Evolutionary conservation across 345 rosid species (phyloP).

Genomic region (Aethionema arabicum): DNA sequence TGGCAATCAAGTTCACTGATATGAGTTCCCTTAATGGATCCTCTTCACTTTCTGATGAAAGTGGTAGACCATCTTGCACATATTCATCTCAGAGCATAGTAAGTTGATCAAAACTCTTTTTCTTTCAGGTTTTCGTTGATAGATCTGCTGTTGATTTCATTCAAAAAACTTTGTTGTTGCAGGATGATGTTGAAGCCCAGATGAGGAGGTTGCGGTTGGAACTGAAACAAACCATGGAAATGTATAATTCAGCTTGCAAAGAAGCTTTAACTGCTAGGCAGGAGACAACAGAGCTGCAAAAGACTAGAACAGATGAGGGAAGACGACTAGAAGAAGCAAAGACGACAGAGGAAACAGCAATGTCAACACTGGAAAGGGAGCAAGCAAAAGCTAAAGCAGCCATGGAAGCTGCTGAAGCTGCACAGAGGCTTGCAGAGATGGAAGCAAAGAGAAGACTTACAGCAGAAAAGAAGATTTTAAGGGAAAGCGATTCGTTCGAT

Average conservation of each 20-base stretch:
- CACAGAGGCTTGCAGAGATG: conserved; percentile 55
- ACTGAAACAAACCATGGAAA: conserved; percentile 94
- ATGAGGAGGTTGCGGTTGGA: conserved; percentile 78
- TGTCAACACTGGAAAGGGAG: conserved; percentile 57
- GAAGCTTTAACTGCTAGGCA: conserved; percentile 83
- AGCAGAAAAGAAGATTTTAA: conserved; percentile 46
- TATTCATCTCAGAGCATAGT: conserved; percentile 59
- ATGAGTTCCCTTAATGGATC: conserved; percentile 37
- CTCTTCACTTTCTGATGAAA: conserved; percentile 58
- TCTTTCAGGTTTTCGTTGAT: not conserved
- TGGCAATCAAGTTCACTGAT: conserved; percentile 49
- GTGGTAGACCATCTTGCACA: conserved; percentile 54
- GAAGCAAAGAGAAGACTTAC: conserved; percentile 54
- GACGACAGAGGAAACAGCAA: conserved; percentile 65
- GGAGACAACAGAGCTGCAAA: conserved; percentile 70
- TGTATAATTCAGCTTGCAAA: conserved; percentile 79
- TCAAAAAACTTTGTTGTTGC: conserved; percentile 2
- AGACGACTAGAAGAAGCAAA: conserved; percentile 58
- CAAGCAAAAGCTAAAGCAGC: conserved; percentile 60
- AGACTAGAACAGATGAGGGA: conserved; percentile 63
- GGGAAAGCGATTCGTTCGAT: conserved; percentile 42
- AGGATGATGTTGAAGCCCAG: conserved; percentile 86
- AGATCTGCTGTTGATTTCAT: not conserved
- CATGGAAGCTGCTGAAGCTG: conserved; percentile 73
- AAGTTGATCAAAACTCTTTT: not conserved